These are phyloP conservation scores for Podospora comata DNA, from an alignment of 495 filamentous ascomycete genomes.

Conservation along the genomic window DNA sequence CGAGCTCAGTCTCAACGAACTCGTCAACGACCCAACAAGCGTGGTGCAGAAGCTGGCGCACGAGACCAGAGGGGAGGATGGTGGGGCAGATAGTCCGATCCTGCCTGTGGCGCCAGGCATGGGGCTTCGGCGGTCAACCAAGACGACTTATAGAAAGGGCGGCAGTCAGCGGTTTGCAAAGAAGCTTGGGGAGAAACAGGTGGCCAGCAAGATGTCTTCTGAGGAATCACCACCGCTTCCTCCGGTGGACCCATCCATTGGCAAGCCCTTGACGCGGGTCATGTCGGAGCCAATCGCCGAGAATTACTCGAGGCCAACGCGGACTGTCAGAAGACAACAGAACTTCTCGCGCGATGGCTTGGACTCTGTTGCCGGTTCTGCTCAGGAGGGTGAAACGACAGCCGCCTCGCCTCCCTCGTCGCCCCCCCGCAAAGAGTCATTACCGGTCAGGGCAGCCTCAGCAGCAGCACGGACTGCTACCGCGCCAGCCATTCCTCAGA, in stretches of 20 bases:
- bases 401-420: slow-evolving; percentile 20
- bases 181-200: slow-evolving; percentile 55
- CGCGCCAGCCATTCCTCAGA: slow-evolving; percentile 55
- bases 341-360: slow-evolving; percentile 37
- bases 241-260: slow-evolving; percentile 47
- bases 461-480: slow-evolving; percentile 8
- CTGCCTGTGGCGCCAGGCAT: slow-evolving; percentile 70
- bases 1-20: slow-evolving; percentile 64
- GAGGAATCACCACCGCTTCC: slow-evolving; percentile 47
- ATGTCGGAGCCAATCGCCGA: slow-evolving; percentile 73
- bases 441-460: slow-evolving; percentile 31
- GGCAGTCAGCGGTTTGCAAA: slow-evolving; percentile 61
- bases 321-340: slow-evolving; percentile 44
- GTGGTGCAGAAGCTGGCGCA: slow-evolving; percentile 63
- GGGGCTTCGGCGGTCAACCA: slow-evolving; percentile 81
- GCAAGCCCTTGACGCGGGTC: slow-evolving; percentile 60
- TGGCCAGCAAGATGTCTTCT: slow-evolving; percentile 38
- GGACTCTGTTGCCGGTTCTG: slow-evolving; percentile 7
- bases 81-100: slow-evolving; percentile 76
- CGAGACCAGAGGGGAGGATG: slow-evolving; percentile 36
- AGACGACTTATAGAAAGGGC: slow-evolving; percentile 81
- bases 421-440: slow-evolving; percentile 17
- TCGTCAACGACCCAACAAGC: slow-evolving; percentile 78
- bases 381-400: slow-evolving; percentile 22
- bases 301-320: slow-evolving; percentile 52